Base-by-base conservation (phyloP, 768 basidiomycete genomes). In the Boletus huronensis region DNA sequence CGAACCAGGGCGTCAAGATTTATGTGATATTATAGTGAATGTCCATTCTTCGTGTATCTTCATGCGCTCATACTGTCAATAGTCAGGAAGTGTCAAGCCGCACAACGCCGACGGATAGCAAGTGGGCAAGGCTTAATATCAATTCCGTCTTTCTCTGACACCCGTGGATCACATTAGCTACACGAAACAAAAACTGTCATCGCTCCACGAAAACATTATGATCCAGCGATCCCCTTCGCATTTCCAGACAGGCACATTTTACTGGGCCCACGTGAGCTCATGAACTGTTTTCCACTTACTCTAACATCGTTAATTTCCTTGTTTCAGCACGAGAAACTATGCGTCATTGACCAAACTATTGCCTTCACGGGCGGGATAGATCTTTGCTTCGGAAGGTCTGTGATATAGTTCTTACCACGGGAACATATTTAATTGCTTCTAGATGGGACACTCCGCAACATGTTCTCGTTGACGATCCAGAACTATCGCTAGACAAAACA, bases 381-480 rank as follows among this genome's bases (percentile, higher is more conserved):
- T 71, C 79, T 96, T 32, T 96, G 91, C 69, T 97, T 94, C 61
- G 93, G 93, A 64, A 79, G 92, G 82, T 87, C 57, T 43, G 68
- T 59, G 28, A 14, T 39, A 29, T 40, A 13, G 6, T 25, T 40
- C 11, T 5, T 45, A 7, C 21, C n/a, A 40, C 23, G 17, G 26
- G 3, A 47, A 42, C 0, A 31, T 43, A 40, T 31, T 46, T 19
- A 57, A 62, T 39, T 57, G 35, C 32, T 25, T 48, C 38, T 54
- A 90, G 88, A 65, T 98, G 96, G 97, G 97, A 99, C 68, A 96
- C 96, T 1, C 83, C 96, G 3, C 96, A 96, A 55, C 97, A 99
- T 70, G 83, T 86, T 26, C 75, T 98, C 35, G 76, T 87, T 14
- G 97, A 99, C 64, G 93, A 98, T 66, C 80, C 82, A 4, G 84